These are phyloP conservation scores for Taphrina betulina DNA, from an alignment of 1,139 yeast species.

Conservation along the genomic window DNA sequence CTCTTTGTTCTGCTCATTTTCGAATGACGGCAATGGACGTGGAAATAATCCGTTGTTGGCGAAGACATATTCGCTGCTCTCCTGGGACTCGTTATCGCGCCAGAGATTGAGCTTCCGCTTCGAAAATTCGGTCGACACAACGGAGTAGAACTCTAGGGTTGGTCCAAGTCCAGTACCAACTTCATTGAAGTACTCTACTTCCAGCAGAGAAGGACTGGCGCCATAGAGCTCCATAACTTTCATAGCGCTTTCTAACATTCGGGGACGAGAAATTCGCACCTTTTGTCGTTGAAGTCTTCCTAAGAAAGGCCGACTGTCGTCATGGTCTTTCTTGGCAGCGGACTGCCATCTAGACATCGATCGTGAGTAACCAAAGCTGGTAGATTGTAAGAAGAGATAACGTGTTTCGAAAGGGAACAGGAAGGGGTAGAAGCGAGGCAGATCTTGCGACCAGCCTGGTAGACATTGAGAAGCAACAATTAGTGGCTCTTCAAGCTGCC, in stretches of 20 bases:
- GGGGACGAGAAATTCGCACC: slow-evolving; percentile 70
- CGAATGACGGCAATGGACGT: slow-evolving; percentile 51
- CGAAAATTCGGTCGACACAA: slow-evolving; percentile 73
- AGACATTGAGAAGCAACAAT: slow-evolving; percentile 80
- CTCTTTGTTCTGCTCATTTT: background rate
- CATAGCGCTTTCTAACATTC: slow-evolving; percentile 72
- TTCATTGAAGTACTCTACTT: slow-evolving; percentile 85
- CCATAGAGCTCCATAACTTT: slow-evolving; percentile 79
- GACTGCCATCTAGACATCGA: slow-evolving; percentile 74
- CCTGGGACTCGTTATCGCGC: slow-evolving; percentile 53
- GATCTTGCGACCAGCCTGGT: slow-evolving; percentile 79
- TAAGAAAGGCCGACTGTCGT: slow-evolving; percentile 47
- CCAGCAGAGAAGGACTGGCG: slow-evolving; percentile 73
- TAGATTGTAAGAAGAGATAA: slow-evolving; percentile 72
- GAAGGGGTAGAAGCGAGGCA: slow-evolving; percentile 74
- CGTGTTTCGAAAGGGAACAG: slow-evolving; percentile 83
- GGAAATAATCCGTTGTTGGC: slow-evolving; percentile 68
- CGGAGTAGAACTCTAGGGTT: slow-evolving; percentile 85
- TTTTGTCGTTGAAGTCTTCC: slow-evolving; percentile 83
- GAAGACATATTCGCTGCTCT: slow-evolving; percentile 49
- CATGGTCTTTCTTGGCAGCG: slow-evolving; percentile 37
- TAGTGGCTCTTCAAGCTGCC: slow-evolving; percentile 87
- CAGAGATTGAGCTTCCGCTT: slow-evolving; percentile 62
- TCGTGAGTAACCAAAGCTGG: slow-evolving; percentile 89
- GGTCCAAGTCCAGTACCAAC: slow-evolving; percentile 98